A percentile compares a stretch with the other conserved stretches of the same genome.
These are phyloP conservation scores for Ambrosiella beaveri DNA, from an alignment of 2,329 filamentous ascomycete genomes.

Conservation along the genomic window DNA sequence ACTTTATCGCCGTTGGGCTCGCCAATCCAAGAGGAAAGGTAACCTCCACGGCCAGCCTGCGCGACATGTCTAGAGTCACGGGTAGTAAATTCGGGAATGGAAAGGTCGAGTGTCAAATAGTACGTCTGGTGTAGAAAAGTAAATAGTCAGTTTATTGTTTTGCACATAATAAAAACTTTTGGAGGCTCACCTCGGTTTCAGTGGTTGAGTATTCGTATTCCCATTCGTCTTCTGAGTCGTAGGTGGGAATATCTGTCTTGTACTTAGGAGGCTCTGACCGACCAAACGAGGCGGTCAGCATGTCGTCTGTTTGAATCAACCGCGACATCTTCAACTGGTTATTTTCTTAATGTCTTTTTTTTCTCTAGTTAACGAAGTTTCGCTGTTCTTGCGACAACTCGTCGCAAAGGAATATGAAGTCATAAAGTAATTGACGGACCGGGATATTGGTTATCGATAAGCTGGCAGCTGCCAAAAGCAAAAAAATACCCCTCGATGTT, in stretches of 20 bases:
- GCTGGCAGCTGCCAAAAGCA: background rate
- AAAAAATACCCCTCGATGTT: background rate
- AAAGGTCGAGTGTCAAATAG: constrained; percentile 46
- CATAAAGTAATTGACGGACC: background rate
- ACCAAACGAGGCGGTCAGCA: constrained; percentile 7
- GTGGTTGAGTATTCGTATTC: constrained; percentile 50
- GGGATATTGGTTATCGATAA: background rate
- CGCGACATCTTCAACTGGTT: background rate
- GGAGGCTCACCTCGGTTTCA: constrained; percentile 36
- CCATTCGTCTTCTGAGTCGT: constrained; percentile 40
- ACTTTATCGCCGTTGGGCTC: constrained; percentile 4
- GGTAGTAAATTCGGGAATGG: constrained; percentile 35
- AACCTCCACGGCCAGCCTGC: constrained; percentile 14
- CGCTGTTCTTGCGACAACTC: background rate
- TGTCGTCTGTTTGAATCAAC: constrained; percentile 9
- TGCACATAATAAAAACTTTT: background rate
- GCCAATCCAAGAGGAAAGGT: constrained; percentile 18
- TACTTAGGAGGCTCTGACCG: constrained; percentile 6
- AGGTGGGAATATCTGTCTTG: constrained; percentile 7
- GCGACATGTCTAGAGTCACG: constrained; percentile 10
- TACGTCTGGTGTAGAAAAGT: constrained; percentile 32
- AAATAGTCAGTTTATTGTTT: background rate
- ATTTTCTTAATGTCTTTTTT: too few relatives aligned
- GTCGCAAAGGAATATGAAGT: background rate
- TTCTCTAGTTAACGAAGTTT: background rate